phyloP scores from a whole-genome alignment of 192 early-diverging fungal species.

The Coemansia sp. region DNA sequence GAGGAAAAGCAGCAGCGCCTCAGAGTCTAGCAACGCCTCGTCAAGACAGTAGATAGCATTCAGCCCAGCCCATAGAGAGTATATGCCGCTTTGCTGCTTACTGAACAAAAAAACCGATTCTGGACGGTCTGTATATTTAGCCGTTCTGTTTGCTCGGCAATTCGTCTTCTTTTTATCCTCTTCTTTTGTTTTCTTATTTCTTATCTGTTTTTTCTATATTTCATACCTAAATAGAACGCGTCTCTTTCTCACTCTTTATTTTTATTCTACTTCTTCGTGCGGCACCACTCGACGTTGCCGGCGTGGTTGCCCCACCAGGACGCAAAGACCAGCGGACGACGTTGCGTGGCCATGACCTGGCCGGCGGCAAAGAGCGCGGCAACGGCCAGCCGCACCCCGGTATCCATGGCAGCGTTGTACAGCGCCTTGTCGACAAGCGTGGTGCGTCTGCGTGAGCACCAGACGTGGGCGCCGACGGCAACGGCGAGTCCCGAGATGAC shows the following conservation, averaged over 20 bases:
- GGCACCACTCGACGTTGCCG: constrained; percentile 43
- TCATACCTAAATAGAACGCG: neutral
- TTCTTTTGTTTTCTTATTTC: neutral
- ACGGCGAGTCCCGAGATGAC: constrained; percentile 33
- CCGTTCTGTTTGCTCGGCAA: neutral
- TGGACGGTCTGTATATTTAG: neutral
- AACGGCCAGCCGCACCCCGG: constrained; percentile 37
- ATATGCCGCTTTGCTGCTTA: too few species aligned
- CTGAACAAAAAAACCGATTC: too few species aligned
- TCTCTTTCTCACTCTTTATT: constrained; percentile 2
- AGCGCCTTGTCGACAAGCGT: constrained; percentile 45
- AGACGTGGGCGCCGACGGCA: constrained; percentile 33
- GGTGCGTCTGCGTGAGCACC: constrained; percentile 17
- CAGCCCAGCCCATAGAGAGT: too few species aligned
- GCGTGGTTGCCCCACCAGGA: constrained; percentile 47
- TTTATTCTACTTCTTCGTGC: constrained; percentile 3
- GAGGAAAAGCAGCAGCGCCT: constrained; percentile 20
- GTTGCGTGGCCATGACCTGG: constrained; percentile 23
- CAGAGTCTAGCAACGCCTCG: constrained; percentile 12
- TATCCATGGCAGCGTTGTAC: constrained; percentile 48
- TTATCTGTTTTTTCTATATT: constrained; percentile 1
- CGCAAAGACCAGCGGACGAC: constrained; percentile 31
- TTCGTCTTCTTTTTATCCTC: neutral
- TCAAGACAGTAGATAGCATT: neutral
- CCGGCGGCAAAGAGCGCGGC: constrained; percentile 32